phyloP scores from a whole-genome alignment of 441 rosid genomes.

The Cnidoscolus chayamansa region DNA sequence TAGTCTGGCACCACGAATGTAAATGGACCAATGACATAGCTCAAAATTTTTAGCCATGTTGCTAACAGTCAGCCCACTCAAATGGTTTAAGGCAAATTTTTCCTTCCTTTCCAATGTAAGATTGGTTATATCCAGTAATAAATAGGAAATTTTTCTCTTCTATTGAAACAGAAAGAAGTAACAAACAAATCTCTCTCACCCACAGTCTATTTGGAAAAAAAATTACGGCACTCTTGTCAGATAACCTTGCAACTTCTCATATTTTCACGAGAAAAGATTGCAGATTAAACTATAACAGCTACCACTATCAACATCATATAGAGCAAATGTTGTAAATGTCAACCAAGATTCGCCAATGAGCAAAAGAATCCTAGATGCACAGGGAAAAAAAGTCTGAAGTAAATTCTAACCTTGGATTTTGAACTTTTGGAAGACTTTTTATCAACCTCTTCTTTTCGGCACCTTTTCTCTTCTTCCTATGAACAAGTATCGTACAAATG shows the following conservation, averaged over 20 bases:
- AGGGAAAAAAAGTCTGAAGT: background rate
- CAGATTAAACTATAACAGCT: background rate
- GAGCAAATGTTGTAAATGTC: background rate
- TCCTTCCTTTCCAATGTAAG: background rate
- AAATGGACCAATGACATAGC: background rate
- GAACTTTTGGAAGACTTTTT: conserved; percentile 26
- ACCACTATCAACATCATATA: background rate
- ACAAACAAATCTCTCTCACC: too few species aligned
- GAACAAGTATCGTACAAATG: background rate
- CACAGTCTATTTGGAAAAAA: background rate
- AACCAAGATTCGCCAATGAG: background rate
- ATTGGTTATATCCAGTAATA: background rate
- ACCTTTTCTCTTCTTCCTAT: conserved; percentile 61
- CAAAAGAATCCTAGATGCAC: background rate
- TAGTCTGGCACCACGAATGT: background rate
- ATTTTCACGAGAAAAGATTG: background rate
- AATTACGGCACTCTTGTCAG: background rate
- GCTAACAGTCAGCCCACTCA: background rate
- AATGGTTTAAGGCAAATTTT: background rate
- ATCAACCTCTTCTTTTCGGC: conserved; percentile 31
- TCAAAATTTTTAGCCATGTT: background rate
- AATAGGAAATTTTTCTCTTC: too few species aligned
- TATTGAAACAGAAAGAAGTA: too few species aligned
- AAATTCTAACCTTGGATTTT: conserved; percentile 36
- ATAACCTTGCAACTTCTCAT: background rate